A percentile compares a stretch with the other conserved stretches of the same genome.
Conservation (phyloP, 2,329 filamentous ascomycete species). For the Aspergillus viridinutans region DNA sequence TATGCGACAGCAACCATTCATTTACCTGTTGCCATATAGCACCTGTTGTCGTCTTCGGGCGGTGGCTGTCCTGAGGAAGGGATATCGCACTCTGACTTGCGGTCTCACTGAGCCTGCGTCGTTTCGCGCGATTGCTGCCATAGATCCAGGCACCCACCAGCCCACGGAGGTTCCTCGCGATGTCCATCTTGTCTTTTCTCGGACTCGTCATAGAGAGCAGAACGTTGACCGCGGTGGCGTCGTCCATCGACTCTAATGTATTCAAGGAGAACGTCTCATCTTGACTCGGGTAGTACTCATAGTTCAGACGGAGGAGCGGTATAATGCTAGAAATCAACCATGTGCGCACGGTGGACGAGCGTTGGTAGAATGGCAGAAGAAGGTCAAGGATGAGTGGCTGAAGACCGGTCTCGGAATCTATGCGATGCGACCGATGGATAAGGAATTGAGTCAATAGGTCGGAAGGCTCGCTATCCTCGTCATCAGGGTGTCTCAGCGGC, state of each 20-base stretch:
- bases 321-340: slow-evolving; percentile 60
- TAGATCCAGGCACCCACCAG: slow-evolving; percentile 62
- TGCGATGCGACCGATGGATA: slow-evolving; percentile 56
- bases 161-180: slow-evolving; percentile 54
- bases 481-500: slow-evolving; percentile 45
- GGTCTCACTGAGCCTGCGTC: slow-evolving; percentile 44
- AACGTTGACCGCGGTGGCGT: slow-evolving; percentile 49
- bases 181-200: slow-evolving; percentile 32
- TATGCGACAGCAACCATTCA: slow-evolving; percentile 55
- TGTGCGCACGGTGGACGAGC: slow-evolving; percentile 49
- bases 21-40: slow-evolving; percentile 56
- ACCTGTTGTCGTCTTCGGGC: slow-evolving; percentile 20
- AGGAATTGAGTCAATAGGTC: slow-evolving; percentile 55
- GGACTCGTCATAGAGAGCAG: slow-evolving; percentile 46
- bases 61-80: slow-evolving; percentile 15
- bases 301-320: slow-evolving; percentile 56
- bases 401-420: slow-evolving; percentile 57
- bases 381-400: slow-evolving; percentile 54
- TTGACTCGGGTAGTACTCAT: slow-evolving; percentile 58
- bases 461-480: slow-evolving; percentile 39
- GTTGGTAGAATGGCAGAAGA: slow-evolving; percentile 54
- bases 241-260: slow-evolving; percentile 50
- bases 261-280: slow-evolving; percentile 45
- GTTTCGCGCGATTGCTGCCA: slow-evolving; percentile 52
- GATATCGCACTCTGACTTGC: slow-evolving; percentile 26